phyloP scores from a whole-genome alignment of 1,139 yeast genomes.

The Zygoascus hellenicus region DNA sequence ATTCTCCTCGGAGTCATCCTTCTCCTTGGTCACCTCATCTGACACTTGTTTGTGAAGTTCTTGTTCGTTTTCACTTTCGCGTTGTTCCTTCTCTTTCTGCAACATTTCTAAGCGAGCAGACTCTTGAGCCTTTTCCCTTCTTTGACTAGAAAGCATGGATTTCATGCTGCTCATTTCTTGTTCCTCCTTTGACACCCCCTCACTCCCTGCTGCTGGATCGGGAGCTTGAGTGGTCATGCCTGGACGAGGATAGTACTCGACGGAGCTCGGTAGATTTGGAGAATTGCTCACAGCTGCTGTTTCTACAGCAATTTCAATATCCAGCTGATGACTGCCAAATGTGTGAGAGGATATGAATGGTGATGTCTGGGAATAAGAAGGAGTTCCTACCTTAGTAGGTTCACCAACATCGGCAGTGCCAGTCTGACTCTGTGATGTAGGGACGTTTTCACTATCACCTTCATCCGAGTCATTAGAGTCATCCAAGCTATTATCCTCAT shows the following conservation, averaged over 20 bases:
- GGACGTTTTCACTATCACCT: conserved; percentile 11
- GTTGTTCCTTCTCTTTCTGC: neutral
- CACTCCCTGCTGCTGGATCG: conserved; percentile 6
- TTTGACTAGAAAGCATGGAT: conserved; percentile 14
- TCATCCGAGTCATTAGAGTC: conserved; percentile 8
- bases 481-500: conserved; percentile 9
- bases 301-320: neutral
- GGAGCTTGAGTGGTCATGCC: conserved; percentile 1
- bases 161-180: conserved; percentile 13
- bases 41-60: conserved; percentile 5
- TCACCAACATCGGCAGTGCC: neutral
- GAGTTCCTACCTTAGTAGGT: neutral
- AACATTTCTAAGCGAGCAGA: conserved; percentile 8
- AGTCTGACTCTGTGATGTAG: neutral
- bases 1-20: conserved; percentile 6
- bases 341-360: neutral
- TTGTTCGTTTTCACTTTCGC: conserved; percentile 11
- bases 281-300: neutral
- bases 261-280: neutral
- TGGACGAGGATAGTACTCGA: conserved; percentile 3
- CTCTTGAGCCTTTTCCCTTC: conserved; percentile 12
- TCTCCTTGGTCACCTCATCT: conserved; percentile 2
- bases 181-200: conserved; percentile 7
- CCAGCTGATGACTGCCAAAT: neutral
- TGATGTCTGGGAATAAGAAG: neutral